Evolutionary conservation across 192 early-diverging fungal genomes (phyloP).

Genomic region (Coemansia sp.): DNA sequence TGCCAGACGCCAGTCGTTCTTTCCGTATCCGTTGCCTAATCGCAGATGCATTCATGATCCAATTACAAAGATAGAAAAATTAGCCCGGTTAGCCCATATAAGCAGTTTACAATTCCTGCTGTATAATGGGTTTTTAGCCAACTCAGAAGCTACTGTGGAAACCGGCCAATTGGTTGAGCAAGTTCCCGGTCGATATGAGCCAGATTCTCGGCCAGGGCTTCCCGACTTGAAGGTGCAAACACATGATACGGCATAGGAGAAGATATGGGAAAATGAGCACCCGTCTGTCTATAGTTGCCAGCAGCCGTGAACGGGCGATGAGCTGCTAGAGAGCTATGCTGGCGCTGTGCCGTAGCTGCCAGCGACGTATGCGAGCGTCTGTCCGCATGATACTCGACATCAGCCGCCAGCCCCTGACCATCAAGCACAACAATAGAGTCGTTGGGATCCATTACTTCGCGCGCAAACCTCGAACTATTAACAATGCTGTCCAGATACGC

Average conservation of each 20-base stretch:
- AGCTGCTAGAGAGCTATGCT: not conserved
- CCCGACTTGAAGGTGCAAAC: conserved; percentile 44
- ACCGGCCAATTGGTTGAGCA: not conserved
- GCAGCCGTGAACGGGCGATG: conserved; percentile 22
- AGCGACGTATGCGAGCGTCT: conserved; percentile 9
- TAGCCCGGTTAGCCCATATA: too few relatives aligned
- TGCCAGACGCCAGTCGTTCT: not conserved
- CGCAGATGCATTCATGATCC: conserved; percentile 5
- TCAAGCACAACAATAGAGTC: conserved; percentile 32
- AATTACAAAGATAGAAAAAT: too few relatives aligned
- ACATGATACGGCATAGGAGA: conserved; percentile 42
- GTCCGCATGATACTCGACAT: not conserved
- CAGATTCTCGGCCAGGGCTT: conserved; percentile 29
- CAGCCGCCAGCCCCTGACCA: conserved; percentile 17
- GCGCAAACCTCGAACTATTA: conserved; percentile 48
- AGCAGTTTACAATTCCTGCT: too few relatives aligned
- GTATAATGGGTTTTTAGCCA: too few relatives aligned
- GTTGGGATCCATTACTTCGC: conserved; percentile 32
- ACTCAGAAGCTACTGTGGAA: too few relatives aligned
- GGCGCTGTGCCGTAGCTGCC: not conserved
- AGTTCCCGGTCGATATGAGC: conserved; percentile 18
- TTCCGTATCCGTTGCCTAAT: conserved; percentile 2
- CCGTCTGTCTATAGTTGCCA: not conserved
- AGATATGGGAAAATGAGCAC: conserved; percentile 19
- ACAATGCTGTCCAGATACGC: conserved; percentile 43